Evolutionary conservation across 139 green algal genomes (phyloP).

Genomic region (Volvox reticuliferus): DNA sequence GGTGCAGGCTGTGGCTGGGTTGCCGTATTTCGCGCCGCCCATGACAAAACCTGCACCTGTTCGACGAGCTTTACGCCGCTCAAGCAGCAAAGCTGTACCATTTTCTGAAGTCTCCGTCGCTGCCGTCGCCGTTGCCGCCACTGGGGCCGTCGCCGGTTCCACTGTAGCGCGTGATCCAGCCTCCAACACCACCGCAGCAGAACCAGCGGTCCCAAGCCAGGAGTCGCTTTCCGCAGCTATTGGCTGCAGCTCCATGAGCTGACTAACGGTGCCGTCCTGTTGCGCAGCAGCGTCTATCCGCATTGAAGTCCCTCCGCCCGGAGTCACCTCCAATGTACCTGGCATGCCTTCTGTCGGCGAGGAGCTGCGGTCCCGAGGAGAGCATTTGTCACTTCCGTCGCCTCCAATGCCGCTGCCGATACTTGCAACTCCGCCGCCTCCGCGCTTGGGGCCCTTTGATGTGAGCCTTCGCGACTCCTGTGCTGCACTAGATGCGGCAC

Average conservation of each 20-base stretch:
- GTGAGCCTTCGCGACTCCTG: background rate
- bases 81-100: constrained; percentile 1
- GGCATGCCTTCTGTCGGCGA: background rate
- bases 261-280: background rate
- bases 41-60: constrained; percentile 18
- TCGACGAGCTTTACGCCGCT: constrained; percentile 26
- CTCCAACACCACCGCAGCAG: background rate
- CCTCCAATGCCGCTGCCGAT: background rate
- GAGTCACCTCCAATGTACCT: background rate
- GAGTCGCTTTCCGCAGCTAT: background rate
- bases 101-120: background rate
- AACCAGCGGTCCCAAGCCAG: background rate
- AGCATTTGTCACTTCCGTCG: background rate
- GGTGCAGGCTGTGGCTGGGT: background rate
- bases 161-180: background rate
- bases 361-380: background rate
- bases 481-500: too few relatives aligned
- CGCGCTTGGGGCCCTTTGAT: background rate
- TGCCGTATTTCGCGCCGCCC: constrained; percentile 15
- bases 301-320: background rate
- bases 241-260: constrained; percentile 5
- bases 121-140: constrained; percentile 8
- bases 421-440: background rate
- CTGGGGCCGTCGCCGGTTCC: background rate
- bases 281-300: background rate